Percentiles rank a stretch among this genome's conserved stretches.
Conservation (phyloP, 768 basidiomycete species). For the Lepiota brunneoincarnata region DNA sequence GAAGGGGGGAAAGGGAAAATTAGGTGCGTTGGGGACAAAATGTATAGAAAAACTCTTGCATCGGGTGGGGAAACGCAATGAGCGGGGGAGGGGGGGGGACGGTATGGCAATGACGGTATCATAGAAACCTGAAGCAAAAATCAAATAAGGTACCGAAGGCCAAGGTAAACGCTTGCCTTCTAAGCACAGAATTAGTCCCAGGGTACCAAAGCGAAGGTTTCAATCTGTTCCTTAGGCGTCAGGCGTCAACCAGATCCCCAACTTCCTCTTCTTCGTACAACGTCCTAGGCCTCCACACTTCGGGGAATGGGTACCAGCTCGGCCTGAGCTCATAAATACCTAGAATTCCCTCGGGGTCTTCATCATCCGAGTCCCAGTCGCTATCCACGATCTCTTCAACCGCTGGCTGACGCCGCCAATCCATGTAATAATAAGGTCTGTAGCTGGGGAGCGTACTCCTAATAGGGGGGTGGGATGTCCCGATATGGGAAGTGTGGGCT, state of each 20-base stretch:
- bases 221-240: not conserved
- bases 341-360: conserved; percentile 15
- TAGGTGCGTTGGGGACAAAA: not conserved
- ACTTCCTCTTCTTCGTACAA: conserved; percentile 5
- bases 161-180: no score
- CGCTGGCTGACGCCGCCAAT: not conserved
- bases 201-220: not conserved
- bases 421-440: not conserved
- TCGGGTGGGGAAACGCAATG: not conserved
- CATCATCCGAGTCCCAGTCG: conserved; percentile 10
- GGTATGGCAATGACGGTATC: not conserved
- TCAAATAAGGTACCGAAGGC: no score
- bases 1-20: no score
- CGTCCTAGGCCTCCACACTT: conserved; percentile 29
- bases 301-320: conserved; percentile 42
- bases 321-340: conserved; percentile 26
- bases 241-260: not conserved
- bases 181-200: no score
- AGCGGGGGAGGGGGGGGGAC: not conserved
- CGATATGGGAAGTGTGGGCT: not conserved
- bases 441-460: not conserved
- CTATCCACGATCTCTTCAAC: not conserved
- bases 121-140: not conserved
- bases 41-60: not conserved
- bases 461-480: not conserved